These are phyloP conservation scores for Scalesia atractyloides DNA, from an alignment of 129 eudicot species.

Conservation along the genomic window DNA sequence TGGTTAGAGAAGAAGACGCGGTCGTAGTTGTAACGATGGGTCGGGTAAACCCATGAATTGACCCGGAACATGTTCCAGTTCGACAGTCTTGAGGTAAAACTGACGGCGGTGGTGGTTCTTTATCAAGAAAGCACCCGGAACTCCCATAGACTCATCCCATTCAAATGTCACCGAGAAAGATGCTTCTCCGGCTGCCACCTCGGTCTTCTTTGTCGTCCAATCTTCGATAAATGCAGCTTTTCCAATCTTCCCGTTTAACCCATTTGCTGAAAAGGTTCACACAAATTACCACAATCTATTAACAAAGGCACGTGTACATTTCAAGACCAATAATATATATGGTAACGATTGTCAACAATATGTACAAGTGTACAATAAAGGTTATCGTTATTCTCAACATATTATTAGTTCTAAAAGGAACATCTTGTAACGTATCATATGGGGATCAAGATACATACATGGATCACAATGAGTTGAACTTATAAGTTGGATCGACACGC, in stretches of 20 bases:
- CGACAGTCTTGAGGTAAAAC: slow-evolving; percentile 65
- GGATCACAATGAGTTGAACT: slow-evolving; percentile 49
- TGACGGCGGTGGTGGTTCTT: slow-evolving; percentile 63
- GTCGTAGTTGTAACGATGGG: slow-evolving; percentile 51
- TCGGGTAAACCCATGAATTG: slow-evolving; percentile 97
- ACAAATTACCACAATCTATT: neutral
- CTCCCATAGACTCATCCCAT: slow-evolving; percentile 69
- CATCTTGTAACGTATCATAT: neutral
- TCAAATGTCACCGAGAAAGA: slow-evolving; percentile 52
- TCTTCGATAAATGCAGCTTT: slow-evolving; percentile 57
- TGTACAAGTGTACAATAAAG: no score
- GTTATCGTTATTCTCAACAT: no score
- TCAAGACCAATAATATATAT: no score
- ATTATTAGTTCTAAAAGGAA: no score
- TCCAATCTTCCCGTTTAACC: slow-evolving; percentile 52
- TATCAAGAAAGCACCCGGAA: slow-evolving; percentile 68
- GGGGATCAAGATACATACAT: slow-evolving; percentile 20
- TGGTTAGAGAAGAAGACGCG: slow-evolving; percentile 86
- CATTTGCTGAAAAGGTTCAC: slow-evolving; percentile 29
- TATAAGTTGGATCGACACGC: slow-evolving; percentile 65
- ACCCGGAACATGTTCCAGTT: slow-evolving; percentile 63
- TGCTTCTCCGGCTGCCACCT: slow-evolving; percentile 48
- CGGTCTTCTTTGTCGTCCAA: slow-evolving; percentile 42
- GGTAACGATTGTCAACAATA: no score
- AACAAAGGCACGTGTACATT: no score